These are phyloP conservation scores for Styphnolobium japonicum DNA, from an alignment of 306 rosid genomes.

Conservation along the genomic window DNA sequence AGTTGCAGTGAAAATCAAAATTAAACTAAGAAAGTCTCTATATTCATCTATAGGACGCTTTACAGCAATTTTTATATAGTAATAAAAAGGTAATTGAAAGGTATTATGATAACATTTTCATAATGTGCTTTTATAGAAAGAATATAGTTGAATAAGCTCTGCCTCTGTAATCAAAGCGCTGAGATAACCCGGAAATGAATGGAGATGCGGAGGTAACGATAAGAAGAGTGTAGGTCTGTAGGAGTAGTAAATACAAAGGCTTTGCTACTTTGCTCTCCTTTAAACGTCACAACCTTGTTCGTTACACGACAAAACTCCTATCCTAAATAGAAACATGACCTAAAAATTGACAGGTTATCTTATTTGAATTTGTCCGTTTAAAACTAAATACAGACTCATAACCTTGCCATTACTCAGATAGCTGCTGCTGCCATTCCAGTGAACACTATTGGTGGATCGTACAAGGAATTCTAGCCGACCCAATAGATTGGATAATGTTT, in stretches of 20 bases:
- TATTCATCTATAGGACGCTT: too few species aligned
- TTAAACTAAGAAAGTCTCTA: too few species aligned
- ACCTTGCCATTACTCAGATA: neutral
- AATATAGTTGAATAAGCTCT: too few species aligned
- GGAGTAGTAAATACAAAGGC: neutral
- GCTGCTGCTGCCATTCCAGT: neutral
- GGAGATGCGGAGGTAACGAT: too few species aligned
- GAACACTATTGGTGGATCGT: neutral
- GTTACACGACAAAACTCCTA: neutral
- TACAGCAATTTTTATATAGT: neutral
- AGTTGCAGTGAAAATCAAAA: too few species aligned
- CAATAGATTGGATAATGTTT: constrained; percentile 27
- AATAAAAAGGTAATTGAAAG: neutral
- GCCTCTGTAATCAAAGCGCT: too few species aligned
- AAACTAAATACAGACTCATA: neutral
- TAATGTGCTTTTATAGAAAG: too few species aligned
- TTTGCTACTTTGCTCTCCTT: neutral
- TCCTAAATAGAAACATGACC: constrained; percentile 8
- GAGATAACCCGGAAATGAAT: too few species aligned
- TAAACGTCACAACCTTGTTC: neutral
- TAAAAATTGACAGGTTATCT: constrained; percentile 26
- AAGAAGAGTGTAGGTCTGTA: too few species aligned
- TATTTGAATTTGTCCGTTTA: constrained; percentile 2
- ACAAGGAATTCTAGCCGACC: neutral
- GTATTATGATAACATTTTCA: neutral